Evolutionary conservation across 352 stramenopile genomes (phyloP).

Genomic region (Phytophthora lateralis): DNA sequence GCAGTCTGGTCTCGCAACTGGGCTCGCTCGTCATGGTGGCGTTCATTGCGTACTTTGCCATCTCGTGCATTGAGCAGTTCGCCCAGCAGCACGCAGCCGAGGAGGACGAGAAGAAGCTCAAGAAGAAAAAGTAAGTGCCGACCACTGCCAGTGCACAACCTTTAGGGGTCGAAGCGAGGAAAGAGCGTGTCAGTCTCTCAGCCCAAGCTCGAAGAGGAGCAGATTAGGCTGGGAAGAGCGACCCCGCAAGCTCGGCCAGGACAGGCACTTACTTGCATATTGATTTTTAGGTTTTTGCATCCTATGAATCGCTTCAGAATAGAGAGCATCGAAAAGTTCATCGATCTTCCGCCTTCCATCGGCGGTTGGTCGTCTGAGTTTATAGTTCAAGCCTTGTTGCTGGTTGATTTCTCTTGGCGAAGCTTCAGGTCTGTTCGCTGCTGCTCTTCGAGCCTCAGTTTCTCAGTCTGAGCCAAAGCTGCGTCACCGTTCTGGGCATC

Average conservation of each 20-base stretch:
- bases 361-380: neutral
- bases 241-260: slow-evolving; percentile 4
- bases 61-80: slow-evolving; percentile 92
- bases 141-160: slow-evolving; percentile 7
- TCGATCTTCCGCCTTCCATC: neutral
- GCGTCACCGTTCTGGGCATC: slow-evolving; percentile 50
- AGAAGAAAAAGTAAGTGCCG: slow-evolving; percentile 64
- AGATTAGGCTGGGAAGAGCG: slow-evolving; percentile 10
- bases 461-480: slow-evolving; percentile 63
- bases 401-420: slow-evolving; percentile 26
- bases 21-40: slow-evolving; percentile 84
- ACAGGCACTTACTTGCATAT: slow-evolving; percentile 27
- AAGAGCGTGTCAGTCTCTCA: slow-evolving; percentile 1
- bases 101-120: slow-evolving; percentile 87
- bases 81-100: slow-evolving; percentile 89
- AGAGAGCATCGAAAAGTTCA: slow-evolving; percentile 28
- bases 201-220: slow-evolving; percentile 2
- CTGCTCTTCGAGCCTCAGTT: slow-evolving; percentile 71
- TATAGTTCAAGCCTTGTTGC: slow-evolving; percentile 15
- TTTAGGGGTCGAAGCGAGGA: slow-evolving; percentile 1
- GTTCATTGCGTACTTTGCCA: slow-evolving; percentile 90
- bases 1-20: slow-evolving; percentile 79
- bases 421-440: slow-evolving; percentile 63
- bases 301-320: slow-evolving; percentile 36
- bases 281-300: slow-evolving; percentile 24